Conservation (phyloP, 2,329 filamentous ascomycete species). For the Seiridium cupressi region DNA sequence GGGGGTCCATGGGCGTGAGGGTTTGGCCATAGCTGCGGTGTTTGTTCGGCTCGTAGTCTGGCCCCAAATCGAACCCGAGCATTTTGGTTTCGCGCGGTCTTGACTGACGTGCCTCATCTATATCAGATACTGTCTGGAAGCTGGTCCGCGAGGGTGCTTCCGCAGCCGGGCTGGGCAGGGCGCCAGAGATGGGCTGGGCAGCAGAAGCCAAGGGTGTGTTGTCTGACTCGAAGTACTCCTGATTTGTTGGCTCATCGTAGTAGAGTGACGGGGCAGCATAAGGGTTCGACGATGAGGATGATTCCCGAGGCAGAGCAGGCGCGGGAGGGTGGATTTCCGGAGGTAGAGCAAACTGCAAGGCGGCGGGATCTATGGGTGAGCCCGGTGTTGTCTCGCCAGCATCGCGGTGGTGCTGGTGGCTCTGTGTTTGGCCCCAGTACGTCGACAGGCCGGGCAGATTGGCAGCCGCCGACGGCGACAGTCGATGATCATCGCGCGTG, state of each 20-base stretch:
- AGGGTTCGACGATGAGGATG: conserved; percentile 23
- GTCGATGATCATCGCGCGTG: conserved; percentile 12
- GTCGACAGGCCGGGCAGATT: conserved; percentile 44
- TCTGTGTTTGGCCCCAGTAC: conserved; percentile 52
- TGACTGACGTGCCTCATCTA: conserved; percentile 53
- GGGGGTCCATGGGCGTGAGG: conserved; percentile 49
- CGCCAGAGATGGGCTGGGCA: conserved; percentile 53
- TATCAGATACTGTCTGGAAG: conserved; percentile 54
- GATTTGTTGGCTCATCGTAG: conserved; percentile 37
- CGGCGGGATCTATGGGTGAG: conserved; percentile 53
- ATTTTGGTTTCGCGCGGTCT: conserved; percentile 48
- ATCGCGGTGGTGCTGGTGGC: conserved; percentile 34
- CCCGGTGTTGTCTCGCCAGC: conserved; percentile 30
- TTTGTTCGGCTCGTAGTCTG: conserved; percentile 48
- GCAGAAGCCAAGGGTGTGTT: conserved; percentile 55
- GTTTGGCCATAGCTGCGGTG: conserved; percentile 57
- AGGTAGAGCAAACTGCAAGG: conserved; percentile 53
- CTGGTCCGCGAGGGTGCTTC: conserved; percentile 49
- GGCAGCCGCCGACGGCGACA: conserved; percentile 24
- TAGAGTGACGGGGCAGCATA: conserved; percentile 35
- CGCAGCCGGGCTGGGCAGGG: conserved; percentile 37
- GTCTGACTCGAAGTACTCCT: conserved; percentile 54
- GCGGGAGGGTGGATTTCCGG: conserved; percentile 43
- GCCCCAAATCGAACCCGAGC: conserved; percentile 58
- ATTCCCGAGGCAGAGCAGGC: conserved; percentile 23